Evolutionary conservation across 352 stramenopile genomes (phyloP).

Genomic region (Globisporangium paddicum): DNA sequence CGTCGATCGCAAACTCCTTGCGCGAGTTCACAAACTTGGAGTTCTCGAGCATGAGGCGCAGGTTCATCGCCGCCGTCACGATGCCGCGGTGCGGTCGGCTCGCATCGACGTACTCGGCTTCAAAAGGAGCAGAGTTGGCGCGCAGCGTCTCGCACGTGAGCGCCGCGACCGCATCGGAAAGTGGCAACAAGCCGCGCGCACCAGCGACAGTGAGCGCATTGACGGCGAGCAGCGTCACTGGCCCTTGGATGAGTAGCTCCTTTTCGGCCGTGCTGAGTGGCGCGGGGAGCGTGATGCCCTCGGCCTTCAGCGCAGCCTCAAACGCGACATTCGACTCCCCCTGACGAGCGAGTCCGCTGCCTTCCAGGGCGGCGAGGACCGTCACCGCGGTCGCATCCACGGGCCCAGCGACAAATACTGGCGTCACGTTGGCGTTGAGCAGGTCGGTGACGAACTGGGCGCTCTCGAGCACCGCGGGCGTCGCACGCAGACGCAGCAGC

Average conservation of each 20-base stretch:
- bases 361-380: constrained; percentile 25
- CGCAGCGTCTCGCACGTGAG: constrained; percentile 79
- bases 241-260: constrained; percentile 27
- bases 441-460: constrained; percentile 42
- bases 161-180: constrained; percentile 72
- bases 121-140: constrained; percentile 65
- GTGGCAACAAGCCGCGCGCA: constrained; percentile 53
- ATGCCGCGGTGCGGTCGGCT: constrained; percentile 84
- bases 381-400: constrained; percentile 21
- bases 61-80: constrained; percentile 72
- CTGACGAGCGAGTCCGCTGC: constrained; percentile 20
- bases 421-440: constrained; percentile 58
- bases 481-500: constrained; percentile 18
- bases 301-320: constrained; percentile 17
- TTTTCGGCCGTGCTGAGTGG: constrained; percentile 36
- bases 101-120: constrained; percentile 80
- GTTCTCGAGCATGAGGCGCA: constrained; percentile 86
- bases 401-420: constrained; percentile 20
- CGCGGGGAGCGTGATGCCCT: constrained; percentile 30
- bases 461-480: constrained; percentile 24
- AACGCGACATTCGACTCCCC: constrained; percentile 12
- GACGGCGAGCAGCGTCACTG: constrained; percentile 46
- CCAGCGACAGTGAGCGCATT: constrained; percentile 51
- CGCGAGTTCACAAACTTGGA: constrained; percentile 79
- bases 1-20: constrained; percentile 27